Evolutionary conservation across 768 basidiomycete species (phyloP), one percentile per base, ranked within the genome.

Genomic region (Naganishia vaughanmartiniae): DNA sequence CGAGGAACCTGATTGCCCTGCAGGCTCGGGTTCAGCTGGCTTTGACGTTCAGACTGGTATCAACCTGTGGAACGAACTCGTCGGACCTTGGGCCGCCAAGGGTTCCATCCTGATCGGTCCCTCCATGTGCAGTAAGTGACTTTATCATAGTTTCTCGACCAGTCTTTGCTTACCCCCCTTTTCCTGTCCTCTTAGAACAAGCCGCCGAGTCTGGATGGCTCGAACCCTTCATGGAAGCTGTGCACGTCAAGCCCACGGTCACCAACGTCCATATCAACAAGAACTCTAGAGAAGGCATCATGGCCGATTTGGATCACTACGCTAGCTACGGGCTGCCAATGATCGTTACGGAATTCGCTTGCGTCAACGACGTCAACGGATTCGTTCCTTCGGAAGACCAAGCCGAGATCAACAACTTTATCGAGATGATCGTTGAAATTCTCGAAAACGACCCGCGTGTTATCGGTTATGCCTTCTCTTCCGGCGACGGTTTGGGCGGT

Each of bases 1-100:
- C 70, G 77, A 82, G 60, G 81, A 82, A 70, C 81, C 81, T n/a
- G 81, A 82, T 66, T 82, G 81, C 65, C 24, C 33, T 12, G 69
- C 74, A 14, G 72, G 76, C 17, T 67, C 72, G 21, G 74, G 74
- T 11, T 74, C 71, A 26, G 72, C 78, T 19, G 72, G 68, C 56
- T 71, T 79, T 30, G 74, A 67, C 42, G 71, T 73, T 45, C n/a
- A 46, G 15, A 65, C 72, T 33, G 76, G 72, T 74, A 80, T 77
- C 33, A 30, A 54, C 5, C 69, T 79, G 26, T 82, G 80, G 80
- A 76, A 79, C 73, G 31, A 70, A 7, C 53, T 76, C 54, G 77
- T 82, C 69, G 80, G 68, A 0, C 79, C 79, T 24, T 70, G 56
- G 34, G 73, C 72, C n/a, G 71, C 67, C 14, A 69, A 74, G 67